Percentiles rank a stretch among this genome's conserved stretches.
Conservation (phyloP, 2,329 filamentous ascomycete genomes). For the Camillea tinctor region DNA sequence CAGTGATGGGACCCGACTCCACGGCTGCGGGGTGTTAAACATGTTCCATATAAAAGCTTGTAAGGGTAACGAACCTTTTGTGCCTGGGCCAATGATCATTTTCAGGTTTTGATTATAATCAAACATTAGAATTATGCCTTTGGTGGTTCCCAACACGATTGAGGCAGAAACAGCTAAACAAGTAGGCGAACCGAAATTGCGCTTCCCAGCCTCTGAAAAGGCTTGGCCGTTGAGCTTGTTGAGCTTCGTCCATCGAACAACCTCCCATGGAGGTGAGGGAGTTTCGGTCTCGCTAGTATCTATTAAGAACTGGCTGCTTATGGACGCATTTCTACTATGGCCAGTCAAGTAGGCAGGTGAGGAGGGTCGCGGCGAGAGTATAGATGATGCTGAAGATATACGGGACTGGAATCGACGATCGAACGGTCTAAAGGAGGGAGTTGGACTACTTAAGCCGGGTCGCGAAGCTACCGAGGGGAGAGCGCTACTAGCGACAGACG, state of each 20-base stretch:
- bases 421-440: slow-evolving; percentile 86
- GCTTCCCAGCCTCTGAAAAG: slow-evolving; percentile 88
- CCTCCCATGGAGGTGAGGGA: slow-evolving; percentile 86
- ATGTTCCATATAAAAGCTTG: not conserved
- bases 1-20: slow-evolving; percentile 83
- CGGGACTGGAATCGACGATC: slow-evolving; percentile 92
- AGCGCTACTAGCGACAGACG: slow-evolving; percentile 71
- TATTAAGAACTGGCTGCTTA: slow-evolving; percentile 66
- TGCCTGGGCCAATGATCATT: slow-evolving; percentile 88
- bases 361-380: slow-evolving; percentile 62
- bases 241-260: slow-evolving; percentile 92
- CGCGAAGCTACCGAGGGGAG: slow-evolving; percentile 68
- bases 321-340: slow-evolving; percentile 78
- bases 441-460: slow-evolving; percentile 65
- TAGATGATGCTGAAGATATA: slow-evolving; percentile 58
- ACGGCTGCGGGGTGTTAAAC: slow-evolving; percentile 60
- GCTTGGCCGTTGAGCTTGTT: slow-evolving; percentile 85
- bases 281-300: slow-evolving; percentile 67
- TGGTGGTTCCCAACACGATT: slow-evolving; percentile 89
- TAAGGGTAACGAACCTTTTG: slow-evolving; percentile 65
- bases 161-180: slow-evolving; percentile 85
- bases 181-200: slow-evolving; percentile 89
- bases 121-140: slow-evolving; percentile 92
- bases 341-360: slow-evolving; percentile 76
- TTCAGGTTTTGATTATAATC: slow-evolving; percentile 97